Evolutionary conservation across 2,329 filamentous ascomycete genomes (phyloP), one percentile per base, ranked within the genome.

Genomic region (Talaromyces pinophilus): DNA sequence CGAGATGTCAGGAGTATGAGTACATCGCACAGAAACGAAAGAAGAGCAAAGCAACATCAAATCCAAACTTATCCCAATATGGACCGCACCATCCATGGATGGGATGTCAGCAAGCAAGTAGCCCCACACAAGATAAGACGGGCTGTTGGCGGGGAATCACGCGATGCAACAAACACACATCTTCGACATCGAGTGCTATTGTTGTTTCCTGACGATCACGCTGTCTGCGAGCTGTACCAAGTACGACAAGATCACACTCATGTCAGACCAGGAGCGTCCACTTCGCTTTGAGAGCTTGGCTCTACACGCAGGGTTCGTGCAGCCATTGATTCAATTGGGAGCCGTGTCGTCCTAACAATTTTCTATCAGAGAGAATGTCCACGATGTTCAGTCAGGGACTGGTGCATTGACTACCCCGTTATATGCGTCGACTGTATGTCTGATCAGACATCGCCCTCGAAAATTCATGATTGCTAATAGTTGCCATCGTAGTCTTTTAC

Each of bases 211-310:
- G 17, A 17, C 5, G 13, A 22, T 4, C 30, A 22, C 10, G 10
- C 4, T 7, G 25, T 35, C 30, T 55, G 4, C 1, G 4, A 2
- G 2, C 4, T 5, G 7, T 13, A 22, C 10, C 3, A 5, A 10
- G 22, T 13, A 55, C 8, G 30, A 38, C n/a, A 6, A 35, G 5
- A 2, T 22, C 1, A 13, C 17, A 30, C 35, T 5, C 59, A 67
- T 67, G 65, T 19, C 61, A 17, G 61, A 38, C 6, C 15, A 67
- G 10, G 44, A 61, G 2, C 55, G 33, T 6, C 42, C 33, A n/a
- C 48, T 67, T 19, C 65, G 28, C 2, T 67, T 60, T 22, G 65
- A 67, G 61, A 67, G 65, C 55, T 22, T 67, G 38, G 59, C 65
- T 38, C 59, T 67, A 11, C 65, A 67, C 25, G 61, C 61, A 4